Evolutionary conservation across 768 basidiomycete species (phyloP), one percentile per base, ranked within the genome.

Genomic region (Tricholoma matsutake): DNA sequence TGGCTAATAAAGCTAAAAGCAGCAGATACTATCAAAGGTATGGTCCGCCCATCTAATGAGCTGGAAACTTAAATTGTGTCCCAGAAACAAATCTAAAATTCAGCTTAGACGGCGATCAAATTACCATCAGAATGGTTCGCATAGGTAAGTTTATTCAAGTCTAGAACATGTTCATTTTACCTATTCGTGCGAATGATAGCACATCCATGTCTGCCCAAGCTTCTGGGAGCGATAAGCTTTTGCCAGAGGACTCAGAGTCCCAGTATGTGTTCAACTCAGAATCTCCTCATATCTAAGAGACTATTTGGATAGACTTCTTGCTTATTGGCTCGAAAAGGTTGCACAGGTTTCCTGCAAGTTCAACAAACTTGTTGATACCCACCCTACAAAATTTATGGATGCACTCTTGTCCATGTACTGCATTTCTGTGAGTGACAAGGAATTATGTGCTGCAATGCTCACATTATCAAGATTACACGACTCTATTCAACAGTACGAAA

Each of bases 11-110:
- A 5, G 63, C 61, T 28, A 67, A 69, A 53, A 63, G 63, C 37
- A 56, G 61, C 28, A 53, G 63, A 20, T 53, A 61, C 43, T 69
- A 69, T 60, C 47, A 64, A n/a, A 64, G 60, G 68, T 68, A 65
- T 49, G 37, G 51, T 52, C 9, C 3, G 1, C 32, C 0, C 29
- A n/a, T 52, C 13, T 32, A 32, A 52, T 18, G n/a, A 31, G 16
- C 51, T 32, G 29, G 51, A 18, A 31, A 52, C 51, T 52, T 56
- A 28, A 43, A 56, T 39, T 29, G 9, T 25, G 9, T 39, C 18
- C 20, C 13, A 56, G 55, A 20, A 35, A 41, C 39, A 41, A 56
- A 56, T 9, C 37, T 3, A 25, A 41, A 10, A 14, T 52, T 52
- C 51, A 41, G 13, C 13, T n/a, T 52, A 52, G 25, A 31, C 28